Evolutionary conservation across 31 red algal genomes (phyloP), one percentile per base, ranked within the genome.

Genomic region (Asparagopsis taxiformis): DNA sequence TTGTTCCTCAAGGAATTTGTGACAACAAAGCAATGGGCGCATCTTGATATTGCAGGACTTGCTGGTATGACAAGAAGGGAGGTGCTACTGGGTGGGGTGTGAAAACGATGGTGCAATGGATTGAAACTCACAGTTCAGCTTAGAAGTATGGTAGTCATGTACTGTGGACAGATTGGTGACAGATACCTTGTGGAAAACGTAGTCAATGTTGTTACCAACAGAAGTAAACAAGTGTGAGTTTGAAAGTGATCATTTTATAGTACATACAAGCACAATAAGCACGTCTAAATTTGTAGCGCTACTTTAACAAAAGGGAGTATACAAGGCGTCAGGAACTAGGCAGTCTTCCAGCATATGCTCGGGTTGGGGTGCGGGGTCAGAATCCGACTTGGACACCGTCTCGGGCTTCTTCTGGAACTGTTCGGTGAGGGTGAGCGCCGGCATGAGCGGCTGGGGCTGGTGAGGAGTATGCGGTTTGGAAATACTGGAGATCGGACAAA

Each of bases 41-140:
- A 95, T 66, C 36, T 99, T 52, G 97, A 99, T 69, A 99, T 99
- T 75, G 97, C 97, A 13, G 91, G 88, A 91, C 97, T 68, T 87
- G 72, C 21, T 95, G 89, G 87, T 85, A 63, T 54, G 68, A 69
- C 25, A 85, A 87, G 62, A 86, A 87, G 68, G 57, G 84, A 26
- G 70, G 60, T 31, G 95, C 89, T 19, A 98, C 89, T 30, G 95
- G 89, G 13, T 79, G 55, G 46, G 88, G 83, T 26, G 89, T 92
- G 41, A 79, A 80, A 15, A 91, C 93, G 31, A 78, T 97, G 80
- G 73, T 80, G 19, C 52, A 91, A 5, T 87, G 82, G 77, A 65
- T 87, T n/a, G 81, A 75, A 23, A 67, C 43, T 20, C 34, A 51
- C 28, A 34, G 16, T 11, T 39, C 25, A 13, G 34, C 20, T 48